phyloP scores from a whole-genome alignment of 2,329 filamentous ascomycete species.

The Diplodia sapinea region DNA sequence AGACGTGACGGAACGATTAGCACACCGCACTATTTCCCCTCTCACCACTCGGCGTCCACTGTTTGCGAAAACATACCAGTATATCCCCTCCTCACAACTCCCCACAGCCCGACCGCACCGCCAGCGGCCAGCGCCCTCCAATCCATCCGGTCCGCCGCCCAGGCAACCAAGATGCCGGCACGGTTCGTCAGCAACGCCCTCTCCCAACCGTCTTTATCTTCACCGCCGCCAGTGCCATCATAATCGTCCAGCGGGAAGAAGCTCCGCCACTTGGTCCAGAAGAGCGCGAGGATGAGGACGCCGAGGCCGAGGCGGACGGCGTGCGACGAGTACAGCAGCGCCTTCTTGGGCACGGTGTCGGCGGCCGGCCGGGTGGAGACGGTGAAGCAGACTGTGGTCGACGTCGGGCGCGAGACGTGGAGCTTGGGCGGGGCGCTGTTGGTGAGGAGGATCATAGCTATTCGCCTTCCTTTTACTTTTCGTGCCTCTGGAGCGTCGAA shows the following conservation, averaged over 20 bases:
- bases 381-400: constrained; percentile 90
- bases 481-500: background rate
- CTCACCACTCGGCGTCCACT: background rate
- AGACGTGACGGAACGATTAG: background rate
- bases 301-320: constrained; percentile 55
- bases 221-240: background rate
- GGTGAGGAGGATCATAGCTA: constrained; percentile 24
- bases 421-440: constrained; percentile 25
- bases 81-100: constrained; percentile 57
- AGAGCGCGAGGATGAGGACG: constrained; percentile 47
- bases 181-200: background rate
- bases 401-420: constrained; percentile 54
- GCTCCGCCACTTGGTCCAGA: constrained; percentile 40
- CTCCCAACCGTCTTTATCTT: background rate
- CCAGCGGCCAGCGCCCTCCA: constrained; percentile 47
- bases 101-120: constrained; percentile 50
- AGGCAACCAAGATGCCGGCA: constrained; percentile 38
- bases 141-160: constrained; percentile 49
- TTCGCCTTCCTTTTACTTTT: background rate
- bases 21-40: constrained; percentile 48
- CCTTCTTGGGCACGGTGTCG: constrained; percentile 52
- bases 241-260: constrained; percentile 15
- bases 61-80: constrained; percentile 50
- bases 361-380: constrained; percentile 76
- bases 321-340: constrained; percentile 51